phyloP scores from a whole-genome alignment of 805 yeast genomes.

The Nematodospora valgi region DNA sequence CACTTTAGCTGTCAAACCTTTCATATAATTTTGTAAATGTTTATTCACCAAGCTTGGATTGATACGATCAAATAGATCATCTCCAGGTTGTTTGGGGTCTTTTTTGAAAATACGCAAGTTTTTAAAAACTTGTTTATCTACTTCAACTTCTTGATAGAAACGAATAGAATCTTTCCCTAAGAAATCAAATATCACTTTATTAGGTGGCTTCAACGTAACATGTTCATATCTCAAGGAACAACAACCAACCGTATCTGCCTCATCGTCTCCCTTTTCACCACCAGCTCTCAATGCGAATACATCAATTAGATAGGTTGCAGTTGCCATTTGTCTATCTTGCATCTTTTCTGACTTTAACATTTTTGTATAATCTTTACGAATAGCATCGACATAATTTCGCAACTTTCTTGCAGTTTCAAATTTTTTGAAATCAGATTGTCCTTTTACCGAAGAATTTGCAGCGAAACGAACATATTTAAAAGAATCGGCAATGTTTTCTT shows the following conservation, averaged over 20 bases:
- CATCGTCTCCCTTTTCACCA: constrained; percentile 95
- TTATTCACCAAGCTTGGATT: constrained; percentile 81
- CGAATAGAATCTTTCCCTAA: constrained; percentile 94
- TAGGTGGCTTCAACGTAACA: constrained; percentile 80
- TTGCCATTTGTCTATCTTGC: constrained; percentile 88
- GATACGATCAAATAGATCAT: constrained; percentile 85
- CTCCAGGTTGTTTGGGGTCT: constrained; percentile 86
- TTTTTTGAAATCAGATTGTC: constrained; percentile 85
- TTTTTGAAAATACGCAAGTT: constrained; percentile 84
- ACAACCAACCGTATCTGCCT: constrained; percentile 98
- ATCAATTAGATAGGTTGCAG: constrained; percentile 90
- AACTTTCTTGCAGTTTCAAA: constrained; percentile 91
- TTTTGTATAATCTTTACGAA: constrained; percentile 70
- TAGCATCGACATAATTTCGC: constrained; percentile 64
- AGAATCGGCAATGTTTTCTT: constrained; percentile 81
- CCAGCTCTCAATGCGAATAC: constrained; percentile 95
- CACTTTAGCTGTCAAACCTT: constrained; percentile 92
- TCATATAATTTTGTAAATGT: constrained; percentile 85
- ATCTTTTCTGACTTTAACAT: constrained; percentile 71
- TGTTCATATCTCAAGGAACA: constrained; percentile 92
- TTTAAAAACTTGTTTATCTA: constrained; percentile 87
- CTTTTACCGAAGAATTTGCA: constrained; percentile 85
- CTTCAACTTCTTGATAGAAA: constrained; percentile 88
- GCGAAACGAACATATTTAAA: constrained; percentile 90
- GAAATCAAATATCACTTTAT: constrained; percentile 83